A percentile compares a stretch with the other conserved stretches of the same genome.
Evolutionary conservation across 768 basidiomycete species (phyloP).

Genomic region (Amanita fuliginea): DNA sequence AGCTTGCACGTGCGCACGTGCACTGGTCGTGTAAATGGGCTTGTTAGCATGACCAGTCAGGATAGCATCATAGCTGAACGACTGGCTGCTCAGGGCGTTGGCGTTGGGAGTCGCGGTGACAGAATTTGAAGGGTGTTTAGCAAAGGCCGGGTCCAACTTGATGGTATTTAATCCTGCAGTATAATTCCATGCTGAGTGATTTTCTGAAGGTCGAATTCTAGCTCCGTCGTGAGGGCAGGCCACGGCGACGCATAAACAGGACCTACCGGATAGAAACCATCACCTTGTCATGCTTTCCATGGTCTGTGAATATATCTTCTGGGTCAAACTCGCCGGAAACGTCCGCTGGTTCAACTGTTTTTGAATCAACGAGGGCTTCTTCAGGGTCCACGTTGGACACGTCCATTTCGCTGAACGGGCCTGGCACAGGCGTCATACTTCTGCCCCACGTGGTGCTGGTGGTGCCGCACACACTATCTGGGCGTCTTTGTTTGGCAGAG

Average conservation of each 20-base stretch:
- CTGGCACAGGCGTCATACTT: slow-evolving; percentile 36
- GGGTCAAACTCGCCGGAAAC: slow-evolving; percentile 62
- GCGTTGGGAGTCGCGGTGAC: slow-evolving; percentile 15
- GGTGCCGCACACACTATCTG: slow-evolving; percentile 3
- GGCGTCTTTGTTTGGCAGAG: background rate
- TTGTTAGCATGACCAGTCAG: slow-evolving; percentile 75
- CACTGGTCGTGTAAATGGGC: slow-evolving; percentile 65
- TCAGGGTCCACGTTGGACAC: slow-evolving; percentile 65
- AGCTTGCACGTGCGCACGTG: slow-evolving; percentile 70
- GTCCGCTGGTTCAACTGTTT: slow-evolving; percentile 60
- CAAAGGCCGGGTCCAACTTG: slow-evolving; percentile 47
- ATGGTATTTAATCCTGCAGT: slow-evolving; percentile 35
- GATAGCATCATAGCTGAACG: slow-evolving; percentile 64
- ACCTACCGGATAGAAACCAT: slow-evolving; percentile 71
- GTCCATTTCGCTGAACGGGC: slow-evolving; percentile 60
- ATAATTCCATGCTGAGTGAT: slow-evolving; percentile 43
- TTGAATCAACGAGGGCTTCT: slow-evolving; percentile 64
- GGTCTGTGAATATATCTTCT: slow-evolving; percentile 21
- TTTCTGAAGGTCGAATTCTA: slow-evolving; percentile 55
- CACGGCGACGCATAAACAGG: background rate
- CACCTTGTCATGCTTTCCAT: slow-evolving; percentile 76
- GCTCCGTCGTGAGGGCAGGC: slow-evolving; percentile 5
- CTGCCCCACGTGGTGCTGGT: slow-evolving; percentile 17
- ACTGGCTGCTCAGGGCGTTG: background rate
- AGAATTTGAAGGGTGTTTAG: slow-evolving; percentile 27